Evolutionary conservation across 2,329 filamentous ascomycete species (phyloP).

Genomic region (Aspergillus transmontanensis): DNA sequence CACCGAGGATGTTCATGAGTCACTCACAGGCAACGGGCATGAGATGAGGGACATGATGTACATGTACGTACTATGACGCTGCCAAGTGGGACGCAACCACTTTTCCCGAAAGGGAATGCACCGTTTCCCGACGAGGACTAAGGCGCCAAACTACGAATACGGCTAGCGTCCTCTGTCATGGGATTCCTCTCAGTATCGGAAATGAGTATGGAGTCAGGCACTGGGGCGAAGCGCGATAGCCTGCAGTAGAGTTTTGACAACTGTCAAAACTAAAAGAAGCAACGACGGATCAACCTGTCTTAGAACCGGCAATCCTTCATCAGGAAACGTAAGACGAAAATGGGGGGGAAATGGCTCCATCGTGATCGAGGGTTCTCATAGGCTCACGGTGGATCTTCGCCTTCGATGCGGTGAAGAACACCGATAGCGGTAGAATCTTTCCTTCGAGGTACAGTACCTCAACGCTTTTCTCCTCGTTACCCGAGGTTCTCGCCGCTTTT

Average conservation of each 20-base stretch:
- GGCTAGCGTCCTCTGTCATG: neutral
- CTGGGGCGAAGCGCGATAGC: neutral
- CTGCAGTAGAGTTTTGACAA: constrained; percentile 3
- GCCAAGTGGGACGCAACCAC: neutral
- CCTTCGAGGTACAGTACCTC: neutral
- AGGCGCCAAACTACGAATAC: neutral
- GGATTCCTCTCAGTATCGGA: neutral
- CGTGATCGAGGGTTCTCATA: constrained; percentile 15
- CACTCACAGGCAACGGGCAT: neutral
- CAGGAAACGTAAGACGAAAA: constrained; percentile 9
- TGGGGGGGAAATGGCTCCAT: constrained; percentile 4
- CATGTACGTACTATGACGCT: neutral
- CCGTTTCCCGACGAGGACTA: neutral
- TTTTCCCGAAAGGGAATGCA: neutral
- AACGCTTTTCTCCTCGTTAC: constrained; percentile 1
- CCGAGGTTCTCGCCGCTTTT: constrained; percentile 19
- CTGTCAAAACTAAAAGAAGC: neutral
- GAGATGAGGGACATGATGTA: neutral
- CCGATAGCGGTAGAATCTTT: constrained; percentile 3
- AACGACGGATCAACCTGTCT: neutral
- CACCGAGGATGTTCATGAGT: neutral
- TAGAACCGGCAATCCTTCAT: neutral
- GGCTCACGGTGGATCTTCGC: constrained; percentile 21
- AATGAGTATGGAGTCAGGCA: neutral
- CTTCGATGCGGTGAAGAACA: constrained; percentile 35